Base-by-base conservation (phyloP, 306 rosid species). In the Citrullus mucosospermus region DNA sequence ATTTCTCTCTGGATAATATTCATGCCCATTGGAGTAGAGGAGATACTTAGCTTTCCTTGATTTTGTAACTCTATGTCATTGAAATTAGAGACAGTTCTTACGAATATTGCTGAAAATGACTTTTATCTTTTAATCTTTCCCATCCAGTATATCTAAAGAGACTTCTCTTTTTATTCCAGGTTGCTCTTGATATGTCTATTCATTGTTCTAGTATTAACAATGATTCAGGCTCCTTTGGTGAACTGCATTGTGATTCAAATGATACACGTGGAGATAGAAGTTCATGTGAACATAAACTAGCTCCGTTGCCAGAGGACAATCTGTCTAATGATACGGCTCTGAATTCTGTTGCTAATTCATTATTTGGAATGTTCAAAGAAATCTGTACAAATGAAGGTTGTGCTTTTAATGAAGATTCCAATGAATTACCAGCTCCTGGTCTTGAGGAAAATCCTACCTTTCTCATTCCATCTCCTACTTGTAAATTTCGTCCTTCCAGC, bases 351-450 rank as follows among this genome's bases (percentile, higher is more conserved):
- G 82, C 87, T 39, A 51, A 81, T 82, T 84, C 86, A 61, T 89
- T 91, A 55, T 84, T 86, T 53, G 83, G 58, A 78, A 86, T 88
- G 82, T 88, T 95, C 83, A 83, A 86, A 84, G 87, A 91, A 82
- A 70, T 89, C 62, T 81, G 69, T 83, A 79, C 84, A 25, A 32
- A 43, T 73, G 83, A 61, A n/a, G 85, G 74, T 76, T 69, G 63
- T 70, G 81, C 59, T 77, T 83, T 78, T 79, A 81, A 70, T 70
- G 86, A 82, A 82, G 89, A 92, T 75, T 78, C 61, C 75, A 81
- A 83, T 56, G 91, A 92, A 83, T 85, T 83, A 39, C 88, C 82
- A 56, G 87, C 84, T 54, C 94, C 97, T 78, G 97, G 97, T 81
- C 79, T 82, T 16, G 93, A 88, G 78, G 86, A 82, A 48, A 83